These are phyloP conservation scores for Mycena rosella DNA, from an alignment of 768 basidiomycete genomes.

Conservation along the genomic window DNA sequence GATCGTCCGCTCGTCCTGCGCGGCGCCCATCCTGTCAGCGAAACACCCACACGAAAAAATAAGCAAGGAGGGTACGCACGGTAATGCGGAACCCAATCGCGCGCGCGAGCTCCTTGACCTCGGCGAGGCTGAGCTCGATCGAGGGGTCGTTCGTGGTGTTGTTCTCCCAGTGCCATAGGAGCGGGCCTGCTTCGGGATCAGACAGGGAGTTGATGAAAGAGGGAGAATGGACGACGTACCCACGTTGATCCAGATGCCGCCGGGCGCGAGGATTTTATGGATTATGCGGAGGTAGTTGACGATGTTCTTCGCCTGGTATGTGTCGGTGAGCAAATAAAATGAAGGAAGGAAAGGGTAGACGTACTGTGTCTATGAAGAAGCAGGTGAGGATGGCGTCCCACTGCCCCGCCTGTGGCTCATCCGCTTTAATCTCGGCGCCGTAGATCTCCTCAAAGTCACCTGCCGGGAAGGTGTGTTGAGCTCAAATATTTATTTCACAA, in stretches of 20 bases:
- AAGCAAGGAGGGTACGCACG: conserved; percentile 57
- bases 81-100: conserved; percentile 86
- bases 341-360: conserved; percentile 32
- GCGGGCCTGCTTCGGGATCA: conserved; percentile 67
- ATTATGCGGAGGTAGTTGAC: conserved; percentile 92
- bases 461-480: conserved; percentile 33
- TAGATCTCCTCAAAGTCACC: conserved; percentile 97
- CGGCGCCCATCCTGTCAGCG: conserved; percentile 5
- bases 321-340: background rate
- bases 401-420: conserved; percentile 77
- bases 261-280: conserved; percentile 83
- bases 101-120: conserved; percentile 81
- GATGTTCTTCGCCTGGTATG: conserved; percentile 90
- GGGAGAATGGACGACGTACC: conserved; percentile 52
- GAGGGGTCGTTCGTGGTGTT: conserved; percentile 84
- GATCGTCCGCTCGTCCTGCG: conserved; percentile 83
- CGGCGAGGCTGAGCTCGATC: conserved; percentile 91
- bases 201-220: background rate
- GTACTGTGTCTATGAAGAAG: conserved; percentile 96
- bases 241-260: conserved; percentile 94
- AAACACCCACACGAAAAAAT: too few relatives aligned
- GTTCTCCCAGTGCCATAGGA: conserved; percentile 99
- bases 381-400: conserved; percentile 96
- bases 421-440: conserved; percentile 61
- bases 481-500: too few relatives aligned